These are phyloP conservation scores for Euphorbia schlechtendalii DNA, from an alignment of 441 rosid species.

Conservation along the genomic window DNA sequence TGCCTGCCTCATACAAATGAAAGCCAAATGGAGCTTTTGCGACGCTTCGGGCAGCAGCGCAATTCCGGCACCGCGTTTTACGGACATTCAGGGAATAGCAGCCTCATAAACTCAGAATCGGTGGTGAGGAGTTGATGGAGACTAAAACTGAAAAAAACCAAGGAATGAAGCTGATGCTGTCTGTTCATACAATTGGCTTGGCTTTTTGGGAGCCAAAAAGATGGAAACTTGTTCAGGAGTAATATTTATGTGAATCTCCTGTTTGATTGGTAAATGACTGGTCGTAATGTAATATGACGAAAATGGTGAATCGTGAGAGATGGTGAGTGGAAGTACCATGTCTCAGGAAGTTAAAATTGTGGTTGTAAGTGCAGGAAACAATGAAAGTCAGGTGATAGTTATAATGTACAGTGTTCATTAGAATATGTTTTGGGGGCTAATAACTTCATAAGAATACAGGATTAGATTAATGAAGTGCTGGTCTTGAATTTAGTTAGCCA, in stretches of 20 bases:
- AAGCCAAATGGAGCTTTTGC: conserved; percentile 62
- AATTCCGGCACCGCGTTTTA: conserved; percentile 31
- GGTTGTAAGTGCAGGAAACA: conserved; percentile 28
- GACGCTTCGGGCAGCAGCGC: conserved; percentile 52
- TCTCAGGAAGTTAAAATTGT: conserved; percentile 44
- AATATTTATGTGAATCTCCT: conserved; percentile 6
- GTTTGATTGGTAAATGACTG: conserved; percentile 2
- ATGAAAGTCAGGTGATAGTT: conserved; percentile 8
- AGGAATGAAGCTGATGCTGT: background rate
- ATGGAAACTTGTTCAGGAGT: conserved; percentile 18
- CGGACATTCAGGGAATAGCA: conserved; percentile 34
- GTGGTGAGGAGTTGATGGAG: conserved; percentile 40
- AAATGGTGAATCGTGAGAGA: conserved; percentile 26
- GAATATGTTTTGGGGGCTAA: too few relatives aligned
- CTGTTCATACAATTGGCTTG: conserved; percentile 4
- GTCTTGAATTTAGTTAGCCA: background rate
- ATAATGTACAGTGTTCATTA: conserved; percentile 33
- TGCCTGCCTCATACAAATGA: conserved; percentile 86
- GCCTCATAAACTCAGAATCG: conserved; percentile 58
- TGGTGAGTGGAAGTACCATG: conserved; percentile 31
- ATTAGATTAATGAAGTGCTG: background rate
- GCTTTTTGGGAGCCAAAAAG: conserved; percentile 9
- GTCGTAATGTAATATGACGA: conserved; percentile 35
- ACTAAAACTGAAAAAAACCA: background rate
- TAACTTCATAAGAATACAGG: too few relatives aligned